Evolutionary conservation across 2,329 filamentous ascomycete genomes (phyloP), one percentile per base, ranked within the genome.

Genomic region (Fusarium sublunatum): DNA sequence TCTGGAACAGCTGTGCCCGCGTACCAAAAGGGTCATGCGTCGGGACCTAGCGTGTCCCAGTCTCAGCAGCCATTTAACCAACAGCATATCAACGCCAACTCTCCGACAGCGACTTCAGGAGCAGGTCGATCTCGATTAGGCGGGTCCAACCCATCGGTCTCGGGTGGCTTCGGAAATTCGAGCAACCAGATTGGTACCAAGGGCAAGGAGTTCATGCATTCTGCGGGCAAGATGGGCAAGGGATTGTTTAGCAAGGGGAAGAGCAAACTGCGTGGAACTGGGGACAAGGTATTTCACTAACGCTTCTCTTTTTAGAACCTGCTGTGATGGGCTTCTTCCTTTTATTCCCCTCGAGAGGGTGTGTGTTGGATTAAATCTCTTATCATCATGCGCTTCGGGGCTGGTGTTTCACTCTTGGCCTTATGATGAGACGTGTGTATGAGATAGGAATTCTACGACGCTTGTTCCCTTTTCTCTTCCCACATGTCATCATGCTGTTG

Each of bases 191-290:
- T 93, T 74, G 90, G 92, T 68, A 85, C 88, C 35, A 94, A 93
- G 80, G 89, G 93, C 74, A 97, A 97, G 79, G 93, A 96, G 70
- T 80, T 97, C 26, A 83, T 97, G 73, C 91, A 95, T 65, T 89
- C 90, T 22, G 93, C 93, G 51, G 92, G 92, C 49, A 93, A 92
- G 74, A 92, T 92, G 56, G 93, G 93, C 44, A 97, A 97, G 80
- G 94, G 93, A 48, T 78, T 97, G 64, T 89, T 97, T 75, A 92
- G 91, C 66, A 96, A 96, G 79, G 92, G 93, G 68, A 94, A 91
- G 79, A 94, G 86, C 79, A 94, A 92, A 77, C 88, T 97, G 75
- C 82, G 84, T 62, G 85, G 83, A 74, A 86, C 85, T 64, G 87
- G 88, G 73, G 91, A 95, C 78, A 96, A 96, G 91, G 91, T 93